Evolutionary conservation across 1,284 basidiomycete genomes (phyloP), one percentile per base, ranked within the genome.

Genomic region (Fomitiporia mediterranea): DNA sequence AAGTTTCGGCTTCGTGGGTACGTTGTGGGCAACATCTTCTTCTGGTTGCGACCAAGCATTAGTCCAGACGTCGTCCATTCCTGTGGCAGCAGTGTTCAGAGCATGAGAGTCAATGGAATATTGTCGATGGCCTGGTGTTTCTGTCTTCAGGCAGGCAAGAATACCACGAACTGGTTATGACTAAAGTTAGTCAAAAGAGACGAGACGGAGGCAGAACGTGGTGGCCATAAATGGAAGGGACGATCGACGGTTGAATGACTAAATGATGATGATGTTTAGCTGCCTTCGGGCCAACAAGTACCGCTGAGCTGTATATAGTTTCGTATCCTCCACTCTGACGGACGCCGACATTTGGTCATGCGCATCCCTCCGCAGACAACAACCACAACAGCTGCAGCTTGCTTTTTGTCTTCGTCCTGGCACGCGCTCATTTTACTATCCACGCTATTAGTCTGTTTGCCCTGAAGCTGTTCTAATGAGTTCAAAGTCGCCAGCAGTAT

Each of bases 31-130:
- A 30, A 58, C 47, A 35, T 55, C 48, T 19, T 60, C 44, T 32
- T 56, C 58, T 2, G 57, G 42, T 27, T 53, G 51, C 17, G 58
- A 56, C 58, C 58, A 60, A 11, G 58, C 58, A 53, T 56, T 60
- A 28, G 50, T 50, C 54, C 55, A 60, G 17, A 56, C 49, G 39
- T 60, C 58, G 39, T 60, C 58, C 58, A 60, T 60, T 15, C 42
- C 38, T 28, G n/a, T 46, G 17, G 2, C 5, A n/a, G n/a, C 9
- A 19, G 28, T 21, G 38, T 4, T 27, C 32, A 46, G 44, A 13
- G 27, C 44, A 46, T 46, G 27, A 46, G 44, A 28, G 9, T 32
- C 13, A 17, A 2, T 30, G 32, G n/a, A n/a, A n/a, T n/a, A n/a
- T 13, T 34, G 32, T 34, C 13, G 7, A 13, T 34, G 6, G 6